Evolutionary conservation across 2,329 filamentous ascomycete genomes (phyloP), one percentile per base, ranked within the genome.

Genomic region (Penicillium sp.): DNA sequence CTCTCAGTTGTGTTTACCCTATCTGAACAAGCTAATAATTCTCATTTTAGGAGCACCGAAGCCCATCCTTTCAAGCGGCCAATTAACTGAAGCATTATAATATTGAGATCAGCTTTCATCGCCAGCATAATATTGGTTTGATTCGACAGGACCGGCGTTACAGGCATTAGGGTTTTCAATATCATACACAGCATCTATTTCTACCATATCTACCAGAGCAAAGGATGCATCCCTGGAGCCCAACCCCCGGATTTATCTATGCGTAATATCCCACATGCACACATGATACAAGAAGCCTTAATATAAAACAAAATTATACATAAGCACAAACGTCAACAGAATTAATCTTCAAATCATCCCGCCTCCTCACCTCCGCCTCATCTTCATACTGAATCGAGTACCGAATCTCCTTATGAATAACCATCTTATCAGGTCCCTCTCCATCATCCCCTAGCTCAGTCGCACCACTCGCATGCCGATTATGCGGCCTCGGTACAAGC

Each of bases 41-140:
- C 5, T n/a, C 34, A 35, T 16, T 35, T 34, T 31, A 73, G 71
- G 53, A 76, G 74, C 51, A 76, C 74, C n/a, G 74, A 75, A 60
- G 73, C 73, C 4, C 74, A 76, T 61, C 74, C 74, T 3, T 74
- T 76, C 51, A 72, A 62, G 50, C 64, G 69, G 37, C 61, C 69
- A 0, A 45, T 42, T 24, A 26, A 11, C 29, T 53, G 16, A 53
- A 16, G 13, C 16, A 20, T 39, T 20, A 18, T 32, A 37, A 22
- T 13, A n/a, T 47, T 29, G 22, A 10, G 10, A 26, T 16, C 16
- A 51, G 10, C 10, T 26, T 26, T n/a, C n/a, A n/a, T 40, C n/a
- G 29, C 24, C 20, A 22, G 26, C 14, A 24, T 32, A 18, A n/a
- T 20, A 5, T 32, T 10, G 10, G 14, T 24, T 50, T 31, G 4